Base-by-base conservation (phyloP, 2,329 filamentous ascomycete genomes). In the Elsinoe batatas region DNA sequence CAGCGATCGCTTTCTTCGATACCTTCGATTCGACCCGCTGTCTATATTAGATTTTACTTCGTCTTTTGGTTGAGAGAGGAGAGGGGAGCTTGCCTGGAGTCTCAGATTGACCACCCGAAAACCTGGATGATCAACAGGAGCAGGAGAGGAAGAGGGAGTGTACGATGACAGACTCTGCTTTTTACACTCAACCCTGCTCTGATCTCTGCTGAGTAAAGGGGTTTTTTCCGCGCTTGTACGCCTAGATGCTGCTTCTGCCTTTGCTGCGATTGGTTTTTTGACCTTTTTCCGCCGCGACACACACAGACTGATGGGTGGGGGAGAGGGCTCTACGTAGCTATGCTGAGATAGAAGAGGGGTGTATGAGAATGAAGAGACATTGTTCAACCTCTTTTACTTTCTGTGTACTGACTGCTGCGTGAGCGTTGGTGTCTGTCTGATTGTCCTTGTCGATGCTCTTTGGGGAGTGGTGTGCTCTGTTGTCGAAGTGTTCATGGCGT, bases 271-370 rank as follows among this genome's bases (percentile, higher is more conserved):
- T 49, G 44, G n/a, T 32, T 36, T 49, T 49, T 13, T 33, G 17
- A 12, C 20, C 8, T 30, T 30, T 30, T 30, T 5, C 7, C 26
- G 26, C 7, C 26, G 26, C 26, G 3, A 7, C n/a, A 30, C 26
- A 30, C 26, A 30, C 26, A 8, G 26, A 30, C 7, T 30, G 26
- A 30, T 30, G 26, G 43, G n/a, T 3, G 42, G 8, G 20, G 44
- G 33, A 12, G 44, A 33, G n/a, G 26, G 44, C 44, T 49, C 44
- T 49, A 49, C 44, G 44, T 49, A 49, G 44, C 44, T 44, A 12
- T 44, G 40, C 40, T 17, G 40, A 30, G 40, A 30, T 30, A 30
- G 26, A 30, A 44, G 40, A 12, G 40, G 40, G 15, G 20, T 44
- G 40, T 44, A 44, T 26, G 40, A 26, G 40, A 44, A 44, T 44